Evolutionary conservation across 225 moss, liverwort and hornwort genomes (phyloP).

Genomic region (Neckera pumila): DNA sequence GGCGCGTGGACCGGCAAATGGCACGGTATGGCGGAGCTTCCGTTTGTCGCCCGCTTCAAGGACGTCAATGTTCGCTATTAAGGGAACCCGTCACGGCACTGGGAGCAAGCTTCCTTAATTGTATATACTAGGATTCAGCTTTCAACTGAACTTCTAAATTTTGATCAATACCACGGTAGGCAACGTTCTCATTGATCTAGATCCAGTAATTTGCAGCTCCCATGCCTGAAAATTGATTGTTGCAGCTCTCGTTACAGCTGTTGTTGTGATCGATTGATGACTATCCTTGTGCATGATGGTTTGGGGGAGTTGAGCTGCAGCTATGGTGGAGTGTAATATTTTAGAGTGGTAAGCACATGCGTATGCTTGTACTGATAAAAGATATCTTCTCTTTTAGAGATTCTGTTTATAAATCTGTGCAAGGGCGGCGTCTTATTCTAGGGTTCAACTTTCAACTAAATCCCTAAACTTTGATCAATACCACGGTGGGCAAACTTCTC

Average conservation of each 20-base stretch:
- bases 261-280: not conserved
- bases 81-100: not conserved
- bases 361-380: too few species aligned
- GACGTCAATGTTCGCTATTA: constrained; percentile 15
- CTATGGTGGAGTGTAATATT: not conserved
- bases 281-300: not conserved
- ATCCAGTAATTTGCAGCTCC: not conserved
- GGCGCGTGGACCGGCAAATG: constrained; percentile 51
- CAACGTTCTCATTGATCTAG: not conserved
- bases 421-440: not conserved
- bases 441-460: not conserved
- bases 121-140: not conserved
- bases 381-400: not conserved
- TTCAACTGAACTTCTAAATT: not conserved
- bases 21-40: constrained; percentile 21
- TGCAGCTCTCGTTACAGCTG: not conserved
- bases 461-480: not conserved
- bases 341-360: not conserved
- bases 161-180: not conserved
- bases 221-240: not conserved
- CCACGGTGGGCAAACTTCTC: not conserved
- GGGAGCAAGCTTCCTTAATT: not conserved
- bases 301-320: not conserved
- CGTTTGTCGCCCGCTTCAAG: constrained; percentile 32
- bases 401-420: not conserved